Evolutionary conservation across 2,329 filamentous ascomycete genomes (phyloP), one percentile per base, ranked within the genome.

Genomic region (Pseudogymnoascus sp.): DNA sequence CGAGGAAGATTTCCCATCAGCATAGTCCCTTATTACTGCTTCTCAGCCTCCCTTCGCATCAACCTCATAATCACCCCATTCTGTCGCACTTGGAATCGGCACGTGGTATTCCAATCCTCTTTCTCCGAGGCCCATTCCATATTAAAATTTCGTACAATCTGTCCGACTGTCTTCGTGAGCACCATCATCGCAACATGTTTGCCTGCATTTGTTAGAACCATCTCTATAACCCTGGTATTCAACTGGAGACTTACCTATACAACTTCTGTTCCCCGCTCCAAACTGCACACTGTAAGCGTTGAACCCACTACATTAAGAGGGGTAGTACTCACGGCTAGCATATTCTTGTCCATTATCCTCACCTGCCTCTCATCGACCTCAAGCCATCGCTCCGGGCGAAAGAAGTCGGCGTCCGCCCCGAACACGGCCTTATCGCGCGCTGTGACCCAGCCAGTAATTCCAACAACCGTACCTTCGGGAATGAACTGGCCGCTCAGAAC

Each of bases 331-430:
- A 56, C 50, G n/a, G 26, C 26, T 6, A 56, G 28, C 50, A 56
- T 56, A 33, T 33, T 56, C 50, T 56, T 56, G 3, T 56, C 50
- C 50, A 56, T 56, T 12, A 12, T 56, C 4, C 50, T 56, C n/a
- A 16, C 28, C n/a, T 38, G n/a, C 35, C 63, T 61, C 26, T 26
- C 35, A 37, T 73, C 70, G 4, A 66, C 65, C 2, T 66, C 65
- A 0, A 78, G 50, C 79, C 78, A 81, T 6, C 79, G 66, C 64
- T 80, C 77, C 0, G 79, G 79, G 1, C 70, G 67, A 66, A 78
- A 81, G 0, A 68, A 64, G 1, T 75, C 66, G 0, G 71, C 75
- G 40, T 78, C 74, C 0, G 70, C 63, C 0, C 75, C 76, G 24
- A 72, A 78, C 5, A 77, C 65, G 0, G 65, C 61, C 0, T 64